Evolutionary conservation across 805 yeast species (phyloP).

Genomic region (Kluyveromyces nonfermentans): DNA sequence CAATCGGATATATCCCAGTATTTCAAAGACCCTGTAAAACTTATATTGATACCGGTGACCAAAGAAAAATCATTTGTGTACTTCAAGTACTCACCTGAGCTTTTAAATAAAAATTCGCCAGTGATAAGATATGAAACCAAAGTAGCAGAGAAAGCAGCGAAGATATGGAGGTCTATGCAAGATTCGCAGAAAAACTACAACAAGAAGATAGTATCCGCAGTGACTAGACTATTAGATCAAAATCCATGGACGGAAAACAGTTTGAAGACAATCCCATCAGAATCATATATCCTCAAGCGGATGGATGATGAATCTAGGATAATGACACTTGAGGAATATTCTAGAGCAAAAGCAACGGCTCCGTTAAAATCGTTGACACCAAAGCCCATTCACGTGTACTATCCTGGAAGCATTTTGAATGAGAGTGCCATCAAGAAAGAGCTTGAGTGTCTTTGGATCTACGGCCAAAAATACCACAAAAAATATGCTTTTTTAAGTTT

Average conservation of each 20-base stretch:
- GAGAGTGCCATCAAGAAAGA: constrained; percentile 28
- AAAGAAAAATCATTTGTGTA: constrained; percentile 50
- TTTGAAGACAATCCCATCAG: constrained; percentile 67
- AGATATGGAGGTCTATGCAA: constrained; percentile 55
- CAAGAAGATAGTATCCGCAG: constrained; percentile 44
- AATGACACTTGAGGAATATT: constrained; percentile 13
- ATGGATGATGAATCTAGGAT: constrained; percentile 11
- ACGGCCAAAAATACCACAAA: constrained; percentile 43
- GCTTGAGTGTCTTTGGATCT: constrained; percentile 33
- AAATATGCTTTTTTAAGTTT: constrained; percentile 46
- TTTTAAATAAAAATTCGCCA: constrained; percentile 30
- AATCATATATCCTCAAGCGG: constrained; percentile 39
- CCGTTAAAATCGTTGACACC: constrained; percentile 8
- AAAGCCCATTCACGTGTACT: constrained; percentile 38
- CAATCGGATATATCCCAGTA: constrained; percentile 9
- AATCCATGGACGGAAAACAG: constrained; percentile 78
- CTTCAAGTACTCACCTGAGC: constrained; percentile 46
- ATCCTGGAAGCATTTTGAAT: constrained; percentile 35
- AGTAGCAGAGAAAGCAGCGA: constrained; percentile 40
- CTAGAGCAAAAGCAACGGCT: constrained; percentile 4
- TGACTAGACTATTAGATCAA: constrained; percentile 44
- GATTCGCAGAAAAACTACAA: constrained; percentile 49
- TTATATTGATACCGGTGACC: constrained; percentile 68
- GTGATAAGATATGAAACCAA: constrained; percentile 35
- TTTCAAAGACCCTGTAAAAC: constrained; percentile 40